A percentile compares a stretch with the other conserved stretches of the same genome.
These are phyloP conservation scores for Colletotrichum spinosum DNA, from an alignment of 2,329 filamentous ascomycete species.

Conservation along the genomic window DNA sequence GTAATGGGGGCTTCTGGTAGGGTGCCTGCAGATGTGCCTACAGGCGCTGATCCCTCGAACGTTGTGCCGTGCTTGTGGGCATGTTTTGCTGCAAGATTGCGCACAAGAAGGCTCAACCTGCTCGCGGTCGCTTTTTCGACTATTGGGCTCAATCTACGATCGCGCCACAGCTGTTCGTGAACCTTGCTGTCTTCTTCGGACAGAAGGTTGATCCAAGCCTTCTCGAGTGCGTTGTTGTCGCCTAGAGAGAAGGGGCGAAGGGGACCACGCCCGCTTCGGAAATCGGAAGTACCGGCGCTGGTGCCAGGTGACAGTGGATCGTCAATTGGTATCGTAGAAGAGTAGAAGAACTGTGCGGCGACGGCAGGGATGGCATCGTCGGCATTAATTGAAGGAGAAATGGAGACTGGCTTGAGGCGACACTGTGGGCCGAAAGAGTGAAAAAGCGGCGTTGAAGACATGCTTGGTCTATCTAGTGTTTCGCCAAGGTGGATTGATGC, in stretches of 20 bases:
- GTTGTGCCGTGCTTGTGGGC: constrained; percentile 57
- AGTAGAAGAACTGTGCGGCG: constrained; percentile 85
- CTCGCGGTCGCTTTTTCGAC: constrained; percentile 50
- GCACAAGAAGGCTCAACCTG: constrained; percentile 54
- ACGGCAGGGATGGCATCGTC: constrained; percentile 68
- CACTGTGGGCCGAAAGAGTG: constrained; percentile 74
- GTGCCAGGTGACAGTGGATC: constrained; percentile 81
- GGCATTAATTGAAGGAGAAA: constrained; percentile 46
- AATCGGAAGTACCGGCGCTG: constrained; percentile 62
- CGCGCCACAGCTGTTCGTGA: constrained; percentile 54
- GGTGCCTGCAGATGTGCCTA: constrained; percentile 43
- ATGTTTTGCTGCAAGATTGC: constrained; percentile 59
- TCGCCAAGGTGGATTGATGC: no score
- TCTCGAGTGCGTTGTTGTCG: constrained; percentile 84
- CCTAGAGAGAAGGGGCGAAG: constrained; percentile 82
- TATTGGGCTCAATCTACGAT: constrained; percentile 47
- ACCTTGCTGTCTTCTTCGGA: constrained; percentile 60
- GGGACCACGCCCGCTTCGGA: constrained; percentile 66
- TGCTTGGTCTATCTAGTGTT: not conserved
- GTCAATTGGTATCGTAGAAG: constrained; percentile 84
- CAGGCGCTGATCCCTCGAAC: constrained; percentile 46
- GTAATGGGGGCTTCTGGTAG: constrained; percentile 47
- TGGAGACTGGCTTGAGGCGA: constrained; percentile 61
- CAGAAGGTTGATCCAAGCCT: constrained; percentile 76
- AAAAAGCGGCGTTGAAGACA: constrained; percentile 12